Base-by-base conservation (phyloP, 371 early-diverging fungal genomes). In the Circinella umbellata region DNA sequence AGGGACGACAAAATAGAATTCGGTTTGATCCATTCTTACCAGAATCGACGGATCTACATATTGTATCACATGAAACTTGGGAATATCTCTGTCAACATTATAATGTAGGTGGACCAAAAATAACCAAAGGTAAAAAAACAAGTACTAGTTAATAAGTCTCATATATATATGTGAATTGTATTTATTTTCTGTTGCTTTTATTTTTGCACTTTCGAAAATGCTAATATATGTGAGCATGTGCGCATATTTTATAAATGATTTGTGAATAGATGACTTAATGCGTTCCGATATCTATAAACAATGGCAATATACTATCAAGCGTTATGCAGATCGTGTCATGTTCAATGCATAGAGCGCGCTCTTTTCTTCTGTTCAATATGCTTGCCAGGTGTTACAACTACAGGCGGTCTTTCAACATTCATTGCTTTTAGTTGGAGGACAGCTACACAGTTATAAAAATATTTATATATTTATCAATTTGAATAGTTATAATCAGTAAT, bases 261-360 rank as follows among this genome's bases (percentile, higher is more conserved):
- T 18, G 27, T 57, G 35, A 7, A 34, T 61, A 71, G 71, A 66
- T 66, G 71, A 71, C 63, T 51, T 71, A n/a, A 47, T 61, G 61
- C 71, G 53, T 3, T 53, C 67, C 9, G 66, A 71, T n/a, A 61
- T 67, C 18, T 61, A 63, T 62, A 20, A 64, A 20, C 57, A 60
- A 35, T 71, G 66, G 71, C 34, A 37, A 18, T 60, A 70, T 37
- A 70, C 60, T n/a, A 38, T 71, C 14, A 61, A 55, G 46, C 53
- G 66, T 14, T 71, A 64, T 46, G 59, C 57, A 62, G 63, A 66
- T 54, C 61, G 71, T 55, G 66, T 67, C 57, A 63, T 64, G 69
- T 18, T 55, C 72, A 83, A 67, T 83, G 81, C 84, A 83, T 83
- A 8, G 84, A 83, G 54, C 67, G 63, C 9, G 84, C 78, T 59